These are phyloP conservation scores for Pichia sp. DNA, from an alignment of 1,139 yeast species.

Conservation along the genomic window DNA sequence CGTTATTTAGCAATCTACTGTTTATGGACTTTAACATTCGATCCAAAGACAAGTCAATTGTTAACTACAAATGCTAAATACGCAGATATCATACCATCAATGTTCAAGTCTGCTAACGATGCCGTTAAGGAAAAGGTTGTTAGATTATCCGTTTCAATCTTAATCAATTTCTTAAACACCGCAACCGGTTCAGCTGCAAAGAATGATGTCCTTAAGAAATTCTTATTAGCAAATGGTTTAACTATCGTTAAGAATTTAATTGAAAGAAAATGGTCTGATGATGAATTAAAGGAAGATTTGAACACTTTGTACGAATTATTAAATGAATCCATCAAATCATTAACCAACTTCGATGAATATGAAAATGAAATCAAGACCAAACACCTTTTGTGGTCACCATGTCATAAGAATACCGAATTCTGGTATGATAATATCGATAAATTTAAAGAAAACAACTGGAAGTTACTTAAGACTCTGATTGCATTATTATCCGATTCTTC, in stretches of 20 bases:
- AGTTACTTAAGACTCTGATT: slow-evolving; percentile 58
- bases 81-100: slow-evolving; percentile 56
- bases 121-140: slow-evolving; percentile 92
- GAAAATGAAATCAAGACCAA: slow-evolving; percentile 79
- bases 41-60: slow-evolving; percentile 52
- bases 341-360: slow-evolving; percentile 94
- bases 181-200: slow-evolving; percentile 33
- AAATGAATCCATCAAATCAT: slow-evolving; percentile 68
- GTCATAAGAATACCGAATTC: slow-evolving; percentile 83
- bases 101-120: slow-evolving; percentile 54
- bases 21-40: slow-evolving; percentile 85
- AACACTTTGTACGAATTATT: slow-evolving; percentile 54
- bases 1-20: slow-evolving; percentile 77
- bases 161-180: slow-evolving; percentile 54
- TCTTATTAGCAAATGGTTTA: slow-evolving; percentile 77
- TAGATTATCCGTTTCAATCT: slow-evolving; percentile 72
- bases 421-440: slow-evolving; percentile 81
- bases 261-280: slow-evolving; percentile 94
- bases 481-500: slow-evolving; percentile 38
- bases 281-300: slow-evolving; percentile 80
- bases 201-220: slow-evolving; percentile 50
- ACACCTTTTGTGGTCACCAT: slow-evolving; percentile 87
- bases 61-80: slow-evolving; percentile 43
- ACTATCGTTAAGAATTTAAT: slow-evolving; percentile 64
- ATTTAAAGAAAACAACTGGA: slow-evolving; percentile 79